These are phyloP conservation scores for Saccharomycopsis capsularis DNA, from an alignment of 805 yeast species.

Conservation along the genomic window DNA sequence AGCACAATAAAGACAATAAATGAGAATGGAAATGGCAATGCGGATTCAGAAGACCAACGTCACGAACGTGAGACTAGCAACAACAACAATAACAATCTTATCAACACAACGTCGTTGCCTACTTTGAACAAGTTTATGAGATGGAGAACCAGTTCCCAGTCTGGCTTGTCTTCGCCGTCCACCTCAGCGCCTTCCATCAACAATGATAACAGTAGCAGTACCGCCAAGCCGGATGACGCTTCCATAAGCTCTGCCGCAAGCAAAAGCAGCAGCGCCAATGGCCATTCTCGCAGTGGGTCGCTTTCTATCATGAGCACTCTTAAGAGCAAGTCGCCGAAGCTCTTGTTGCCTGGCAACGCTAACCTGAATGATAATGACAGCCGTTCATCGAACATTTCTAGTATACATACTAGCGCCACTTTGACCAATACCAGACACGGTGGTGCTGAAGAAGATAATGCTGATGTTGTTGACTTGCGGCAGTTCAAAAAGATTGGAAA, in stretches of 20 bases:
- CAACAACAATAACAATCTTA: background rate
- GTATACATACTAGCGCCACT: background rate
- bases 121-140: conserved; percentile 15
- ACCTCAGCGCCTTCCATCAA: background rate
- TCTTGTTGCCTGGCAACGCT: background rate
- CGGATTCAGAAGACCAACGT: background rate
- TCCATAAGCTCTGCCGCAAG: background rate
- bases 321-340: conserved; percentile 2
- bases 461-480: background rate
- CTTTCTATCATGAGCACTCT: background rate
- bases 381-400: background rate
- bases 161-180: conserved; percentile 1
- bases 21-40: background rate
- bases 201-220: conserved; percentile 1
- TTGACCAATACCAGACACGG: background rate
- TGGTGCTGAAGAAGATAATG: background rate
- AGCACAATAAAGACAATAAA: background rate
- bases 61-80: too few species aligned
- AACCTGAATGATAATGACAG: background rate
- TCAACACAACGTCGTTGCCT: background rate
- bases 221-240: conserved; percentile 2
- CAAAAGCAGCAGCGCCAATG: conserved; percentile 1
- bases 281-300: background rate
- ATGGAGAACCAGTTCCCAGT: conserved; percentile 13
- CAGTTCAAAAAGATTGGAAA: conserved; percentile 11